Base-by-base conservation (phyloP, 139 green algal species). In the Coelastrella sp. region DNA sequence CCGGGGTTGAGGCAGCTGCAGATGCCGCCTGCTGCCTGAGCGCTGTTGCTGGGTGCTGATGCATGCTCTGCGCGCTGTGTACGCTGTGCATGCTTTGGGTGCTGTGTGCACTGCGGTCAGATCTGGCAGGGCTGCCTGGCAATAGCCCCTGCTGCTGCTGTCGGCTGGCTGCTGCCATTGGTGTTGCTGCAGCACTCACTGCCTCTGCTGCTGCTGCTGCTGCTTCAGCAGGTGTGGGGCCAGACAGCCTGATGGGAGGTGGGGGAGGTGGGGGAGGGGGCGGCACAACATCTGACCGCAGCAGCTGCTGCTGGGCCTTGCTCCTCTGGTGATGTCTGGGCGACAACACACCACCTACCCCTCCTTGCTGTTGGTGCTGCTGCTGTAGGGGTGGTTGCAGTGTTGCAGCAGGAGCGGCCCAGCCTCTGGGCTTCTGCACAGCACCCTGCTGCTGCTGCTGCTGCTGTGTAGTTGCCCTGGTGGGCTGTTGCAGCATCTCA, bases 171-270 rank as follows among this genome's bases (percentile, higher is more conserved):
- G 81, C 60, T 59, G 14, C 82, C 65, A 35, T 63, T 57, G 19
- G 24, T 61, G 56, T 60, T 20, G 17, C 63, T 4, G 82, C 82
- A 25, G 59, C 81, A 35, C 24, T 4, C 25, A 8, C 24, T 70
- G 80, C 58, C 65, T 61, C 63, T 87, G 82, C 82, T 78, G 61
- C 63, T 88, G 83, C 66, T 88, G 84, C 81, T 87, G 82, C 84
- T 88, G 84, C 9, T 60, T 24, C 61, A 12, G 58, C 84, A 10
- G 63, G 35, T 10, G 49, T 17, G 22, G 19, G 65, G 9, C 61
- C 60, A 72, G 65, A 81, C 49, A 73, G 80, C 65, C 61, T 81
- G 84, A 57, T 87, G 63, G 82, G 78, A 66, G 78, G 35, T 76
- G 82, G 35, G 35, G 35, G 82, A 6, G 49, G 35, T 24, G 49